These are phyloP conservation scores for Alliaria petiolata DNA, from an alignment of 345 rosid species.

Conservation along the genomic window DNA sequence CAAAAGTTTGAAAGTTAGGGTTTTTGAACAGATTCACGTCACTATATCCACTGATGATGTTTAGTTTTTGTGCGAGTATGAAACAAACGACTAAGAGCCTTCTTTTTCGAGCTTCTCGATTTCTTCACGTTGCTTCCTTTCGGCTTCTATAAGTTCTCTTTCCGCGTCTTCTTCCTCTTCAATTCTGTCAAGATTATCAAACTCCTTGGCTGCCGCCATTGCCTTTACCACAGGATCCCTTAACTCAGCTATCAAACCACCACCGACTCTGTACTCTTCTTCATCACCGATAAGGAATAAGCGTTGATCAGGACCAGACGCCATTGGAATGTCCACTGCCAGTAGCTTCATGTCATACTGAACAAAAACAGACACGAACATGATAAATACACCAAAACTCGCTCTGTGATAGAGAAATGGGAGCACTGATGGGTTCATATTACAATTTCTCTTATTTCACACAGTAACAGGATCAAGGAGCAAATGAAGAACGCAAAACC, in stretches of 20 bases:
- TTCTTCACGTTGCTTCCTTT: slow-evolving; percentile 64
- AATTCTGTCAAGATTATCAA: slow-evolving; percentile 75
- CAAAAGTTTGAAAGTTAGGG: slow-evolving; percentile 5
- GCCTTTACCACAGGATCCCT: slow-evolving; percentile 94
- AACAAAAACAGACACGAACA: slow-evolving; percentile 23
- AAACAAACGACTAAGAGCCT: slow-evolving; percentile 30
- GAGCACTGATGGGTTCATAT: not conserved
- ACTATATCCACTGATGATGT: slow-evolving; percentile 13
- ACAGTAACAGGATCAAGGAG: not conserved
- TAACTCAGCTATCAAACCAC: slow-evolving; percentile 74
- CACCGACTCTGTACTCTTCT: slow-evolving; percentile 84
- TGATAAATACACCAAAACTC: slow-evolving; percentile 2
- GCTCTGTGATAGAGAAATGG: not conserved
- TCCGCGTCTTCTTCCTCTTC: slow-evolving; percentile 90
- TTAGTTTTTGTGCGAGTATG: not conserved
- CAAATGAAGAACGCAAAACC: not conserved
- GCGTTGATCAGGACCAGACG: slow-evolving; percentile 87
- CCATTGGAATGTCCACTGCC: slow-evolving; percentile 90
- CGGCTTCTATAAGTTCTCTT: slow-evolving; percentile 70
- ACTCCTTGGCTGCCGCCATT: slow-evolving; percentile 87
- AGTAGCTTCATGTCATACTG: slow-evolving; percentile 82
- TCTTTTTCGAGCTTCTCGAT: slow-evolving; percentile 58
- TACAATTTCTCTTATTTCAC: not conserved
- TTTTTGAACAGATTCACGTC: no score
- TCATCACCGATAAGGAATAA: slow-evolving; percentile 78